Evolutionary conservation across 352 stramenopile genomes (phyloP), one percentile per base, ranked within the genome.

Genomic region (Phytopythium aichiense): DNA sequence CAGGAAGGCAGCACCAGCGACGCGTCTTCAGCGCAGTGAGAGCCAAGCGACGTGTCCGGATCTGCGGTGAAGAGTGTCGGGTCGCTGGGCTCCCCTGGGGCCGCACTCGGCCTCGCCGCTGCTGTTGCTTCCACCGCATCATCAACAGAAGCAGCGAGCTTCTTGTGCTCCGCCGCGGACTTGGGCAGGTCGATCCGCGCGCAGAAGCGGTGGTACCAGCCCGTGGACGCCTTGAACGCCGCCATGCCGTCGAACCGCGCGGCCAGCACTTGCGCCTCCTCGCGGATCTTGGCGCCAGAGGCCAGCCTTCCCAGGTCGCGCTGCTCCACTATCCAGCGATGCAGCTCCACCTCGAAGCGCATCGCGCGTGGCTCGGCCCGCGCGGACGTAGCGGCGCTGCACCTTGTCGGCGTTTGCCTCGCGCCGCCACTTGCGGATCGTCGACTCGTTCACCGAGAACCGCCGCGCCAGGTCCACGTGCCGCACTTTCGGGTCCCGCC

Each of bases 401-500:
- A 84, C 71, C 42, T 71, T 72, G 31, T 70, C 40, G 23, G 73
- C 71, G 58, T 84, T 81, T 23, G 25, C 53, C 45, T 73, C 54
- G 30, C 56, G 61, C 16, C 75, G 75, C 75, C 75, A 84, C 56
- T 81, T 84, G 64, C 76, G 75, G 63, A 87, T 85, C n/a, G 77
- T 83, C 25, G 77, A 81, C 63, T 80, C 75, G 57, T 81, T 81
- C 30, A 87, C 76, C 56, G 63, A 63, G 67, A 80, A 87, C 60
- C 65, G 71, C 58, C 55, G 55, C 8, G 75, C 77, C 43, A 84
- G 72, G 60, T 81, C 72, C 16, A 83, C 75, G 63, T 87, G 74
- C 50, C 67, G 77, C 52, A 87, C 64, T 28, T 64, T 61, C 31
- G 75, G 74, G 59, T 87, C 67, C 61, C 71, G 53, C 18, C 75